Conservation (phyloP, 306 rosid genomes). For the Luffa aegyptiaca region DNA sequence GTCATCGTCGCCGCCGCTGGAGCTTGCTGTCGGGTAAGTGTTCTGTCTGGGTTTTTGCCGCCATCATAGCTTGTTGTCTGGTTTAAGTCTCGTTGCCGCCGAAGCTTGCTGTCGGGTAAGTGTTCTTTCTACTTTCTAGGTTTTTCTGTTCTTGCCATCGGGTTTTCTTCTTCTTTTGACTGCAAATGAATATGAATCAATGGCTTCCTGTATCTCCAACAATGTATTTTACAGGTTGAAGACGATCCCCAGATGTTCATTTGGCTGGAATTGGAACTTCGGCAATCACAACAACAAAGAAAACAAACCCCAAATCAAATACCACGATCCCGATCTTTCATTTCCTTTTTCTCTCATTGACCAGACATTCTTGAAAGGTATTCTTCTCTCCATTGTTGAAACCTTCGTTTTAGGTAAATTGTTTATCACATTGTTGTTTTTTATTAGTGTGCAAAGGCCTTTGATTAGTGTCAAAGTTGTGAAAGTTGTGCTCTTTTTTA, state of each 20-base stretch:
- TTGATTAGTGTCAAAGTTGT: no score
- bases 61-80: no score
- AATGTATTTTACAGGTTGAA: slow-evolving; percentile 24
- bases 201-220: slow-evolving; percentile 49
- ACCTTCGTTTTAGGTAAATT: neutral
- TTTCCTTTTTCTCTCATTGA: slow-evolving; percentile 51
- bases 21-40: no score
- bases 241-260: slow-evolving; percentile 36
- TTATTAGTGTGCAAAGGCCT: no score
- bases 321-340: slow-evolving; percentile 69
- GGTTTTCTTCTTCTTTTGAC: neutral
- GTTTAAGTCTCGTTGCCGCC: no score
- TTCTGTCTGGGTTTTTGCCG: no score
- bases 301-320: slow-evolving; percentile 40
- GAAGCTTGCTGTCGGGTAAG: no score
- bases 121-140: no score
- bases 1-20: no score
- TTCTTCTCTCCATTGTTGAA: neutral
- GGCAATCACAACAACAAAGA: slow-evolving; percentile 17
- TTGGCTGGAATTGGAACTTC: slow-evolving; percentile 53
- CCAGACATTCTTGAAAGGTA: slow-evolving; percentile 65
- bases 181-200: slow-evolving; percentile 13
- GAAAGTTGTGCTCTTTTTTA: neutral
- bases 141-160: no score
- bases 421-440: no score